These are phyloP conservation scores for Amphibolis antarctica DNA, from an alignment of 106 monocot species.

Conservation along the genomic window DNA sequence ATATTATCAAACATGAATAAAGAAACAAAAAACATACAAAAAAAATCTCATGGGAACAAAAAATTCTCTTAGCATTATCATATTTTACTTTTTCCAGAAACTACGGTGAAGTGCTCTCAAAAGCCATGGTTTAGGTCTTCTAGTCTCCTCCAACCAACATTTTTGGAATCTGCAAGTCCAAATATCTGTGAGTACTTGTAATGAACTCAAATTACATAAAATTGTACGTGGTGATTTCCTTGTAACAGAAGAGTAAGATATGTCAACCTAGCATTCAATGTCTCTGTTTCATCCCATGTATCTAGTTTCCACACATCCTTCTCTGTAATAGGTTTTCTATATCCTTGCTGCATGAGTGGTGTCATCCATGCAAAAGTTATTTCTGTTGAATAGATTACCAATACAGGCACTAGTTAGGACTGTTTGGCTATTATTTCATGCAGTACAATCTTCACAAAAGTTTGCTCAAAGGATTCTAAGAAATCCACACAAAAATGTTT, in stretches of 20 bases:
- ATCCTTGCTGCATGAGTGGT: constrained; percentile 84
- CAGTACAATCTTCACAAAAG: neutral
- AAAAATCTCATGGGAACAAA: neutral
- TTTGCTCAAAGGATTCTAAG: neutral
- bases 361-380: constrained; percentile 91
- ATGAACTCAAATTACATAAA: neutral
- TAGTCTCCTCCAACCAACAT: constrained; percentile 68
- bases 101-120: constrained; percentile 70
- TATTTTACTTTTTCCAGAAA: constrained; percentile 71
- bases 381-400: constrained; percentile 15
- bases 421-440: neutral
- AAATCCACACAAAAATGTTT: neutral
- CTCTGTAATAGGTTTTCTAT: constrained; percentile 80
- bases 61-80: neutral
- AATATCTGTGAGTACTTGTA: constrained; percentile 3
- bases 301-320: constrained; percentile 99
- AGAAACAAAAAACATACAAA: neutral
- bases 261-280: constrained; percentile 41
- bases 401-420: neutral
- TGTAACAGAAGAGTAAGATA: neutral
- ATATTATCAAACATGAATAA: neutral
- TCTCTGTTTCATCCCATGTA: constrained; percentile 93
- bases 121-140: constrained; percentile 77
- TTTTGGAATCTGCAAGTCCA: constrained; percentile 53
- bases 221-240: neutral